phyloP scores from a whole-genome alignment of 768 basidiomycete species.

The Royoungia palumana region DNA sequence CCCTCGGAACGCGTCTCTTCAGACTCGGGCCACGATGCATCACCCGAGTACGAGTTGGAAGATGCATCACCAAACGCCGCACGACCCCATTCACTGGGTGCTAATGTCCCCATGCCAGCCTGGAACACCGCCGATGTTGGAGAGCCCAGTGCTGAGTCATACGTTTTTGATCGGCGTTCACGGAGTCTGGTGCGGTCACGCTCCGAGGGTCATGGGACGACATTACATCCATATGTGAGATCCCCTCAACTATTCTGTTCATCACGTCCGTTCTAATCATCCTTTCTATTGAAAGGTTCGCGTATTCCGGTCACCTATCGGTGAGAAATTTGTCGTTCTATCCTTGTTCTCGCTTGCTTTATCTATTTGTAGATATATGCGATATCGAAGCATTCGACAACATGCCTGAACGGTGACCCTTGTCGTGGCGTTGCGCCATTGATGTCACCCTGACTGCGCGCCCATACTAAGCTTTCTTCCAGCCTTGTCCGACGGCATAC shows the following conservation, averaged over 20 bases:
- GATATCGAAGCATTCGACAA: conserved; percentile 27
- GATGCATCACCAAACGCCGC: conserved; percentile 14
- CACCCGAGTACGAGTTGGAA: conserved; percentile 41
- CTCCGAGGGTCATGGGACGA: conserved; percentile 25
- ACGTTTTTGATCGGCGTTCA: conserved; percentile 27
- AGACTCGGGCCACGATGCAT: conserved; percentile 30
- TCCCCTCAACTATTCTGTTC: background rate
- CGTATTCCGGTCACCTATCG: conserved; percentile 31
- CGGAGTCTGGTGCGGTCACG: conserved; percentile 29
- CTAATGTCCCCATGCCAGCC: conserved; percentile 23
- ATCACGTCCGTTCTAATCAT: conserved; percentile 8
- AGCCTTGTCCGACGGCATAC: background rate
- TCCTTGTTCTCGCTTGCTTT: background rate
- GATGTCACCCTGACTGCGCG: background rate
- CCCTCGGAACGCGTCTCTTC: conserved; percentile 18
- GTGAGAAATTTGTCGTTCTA: conserved; percentile 13
- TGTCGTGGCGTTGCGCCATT: background rate
- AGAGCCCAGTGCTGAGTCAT: conserved; percentile 18
- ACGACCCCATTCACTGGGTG: conserved; percentile 18
- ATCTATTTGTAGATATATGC: conserved; percentile 22
- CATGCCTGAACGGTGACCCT: conserved; percentile 19
- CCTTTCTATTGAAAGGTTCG: conserved; percentile 20
- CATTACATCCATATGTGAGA: conserved; percentile 31
- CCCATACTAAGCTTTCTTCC: background rate
- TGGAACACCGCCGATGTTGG: conserved; percentile 17